Conservation (phyloP, 1,284 basidiomycete genomes). For the Clitocybe nebularis region DNA sequence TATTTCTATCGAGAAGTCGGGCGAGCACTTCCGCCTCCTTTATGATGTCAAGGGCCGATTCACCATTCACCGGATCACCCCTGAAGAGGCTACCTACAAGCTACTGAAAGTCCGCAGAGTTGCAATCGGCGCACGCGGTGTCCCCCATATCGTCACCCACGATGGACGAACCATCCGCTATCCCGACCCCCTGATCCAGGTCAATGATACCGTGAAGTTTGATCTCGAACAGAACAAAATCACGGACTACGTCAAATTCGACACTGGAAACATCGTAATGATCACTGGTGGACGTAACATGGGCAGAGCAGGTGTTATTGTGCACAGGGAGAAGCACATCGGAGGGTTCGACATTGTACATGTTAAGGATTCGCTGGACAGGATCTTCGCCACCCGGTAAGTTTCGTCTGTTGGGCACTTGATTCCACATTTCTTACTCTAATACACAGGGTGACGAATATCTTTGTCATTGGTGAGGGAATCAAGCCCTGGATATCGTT, state of each 20-base stretch:
- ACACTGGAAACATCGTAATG: constrained; percentile 97
- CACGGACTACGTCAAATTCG: constrained; percentile 92
- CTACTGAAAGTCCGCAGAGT: constrained; percentile 95
- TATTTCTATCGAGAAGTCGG: constrained; percentile 95
- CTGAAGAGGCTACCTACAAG: constrained; percentile 98
- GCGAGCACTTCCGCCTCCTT: constrained; percentile 98
- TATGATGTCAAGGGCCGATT: constrained; percentile 99
- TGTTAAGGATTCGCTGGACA: constrained; percentile 93
- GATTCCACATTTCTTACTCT: background rate
- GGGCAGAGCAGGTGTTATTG: constrained; percentile 95
- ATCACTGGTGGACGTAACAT: constrained; percentile 99
- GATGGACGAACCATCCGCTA: constrained; percentile 99
- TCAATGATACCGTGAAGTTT: constrained; percentile 98
- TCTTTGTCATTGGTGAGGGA: constrained; percentile 97
- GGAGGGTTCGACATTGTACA: constrained; percentile 99
- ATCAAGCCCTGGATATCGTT: constrained; percentile 96
- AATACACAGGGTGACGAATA: constrained; percentile 79
- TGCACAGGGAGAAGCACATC: constrained; percentile 94
- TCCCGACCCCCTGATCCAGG: constrained; percentile 93
- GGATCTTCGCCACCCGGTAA: constrained; percentile 93
- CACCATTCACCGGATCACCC: constrained; percentile 98
- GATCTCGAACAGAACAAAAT: constrained; percentile 96
- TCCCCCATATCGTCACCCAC: constrained; percentile 97
- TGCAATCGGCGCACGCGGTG: constrained; percentile 90
- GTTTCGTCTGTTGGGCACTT: constrained; percentile 27